A percentile compares a stretch with the other conserved stretches of the same genome.
These are phyloP conservation scores for Piedraia hortae DNA, from an alignment of 2,329 filamentous ascomycete species.

Conservation along the genomic window DNA sequence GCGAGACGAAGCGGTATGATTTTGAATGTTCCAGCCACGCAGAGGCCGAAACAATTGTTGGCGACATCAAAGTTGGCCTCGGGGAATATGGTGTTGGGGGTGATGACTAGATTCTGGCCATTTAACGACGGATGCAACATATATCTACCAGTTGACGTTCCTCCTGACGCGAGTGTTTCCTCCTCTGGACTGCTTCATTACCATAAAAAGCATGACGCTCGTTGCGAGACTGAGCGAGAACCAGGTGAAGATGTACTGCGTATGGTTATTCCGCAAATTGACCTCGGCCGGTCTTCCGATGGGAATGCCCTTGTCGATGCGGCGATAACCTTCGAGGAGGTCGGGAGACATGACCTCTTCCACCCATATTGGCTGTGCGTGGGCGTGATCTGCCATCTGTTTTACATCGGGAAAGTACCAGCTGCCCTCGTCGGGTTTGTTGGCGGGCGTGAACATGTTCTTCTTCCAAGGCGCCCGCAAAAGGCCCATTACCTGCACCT, in stretches of 20 bases:
- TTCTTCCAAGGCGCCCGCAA: conserved; percentile 81
- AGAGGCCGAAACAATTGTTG: conserved; percentile 54
- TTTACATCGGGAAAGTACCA: conserved; percentile 89
- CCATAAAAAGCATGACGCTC: conserved; percentile 87
- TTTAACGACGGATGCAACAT: no score
- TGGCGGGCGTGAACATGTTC: conserved; percentile 90
- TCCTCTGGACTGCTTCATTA: no score
- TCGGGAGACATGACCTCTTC: conserved; percentile 85
- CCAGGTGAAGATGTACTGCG: conserved; percentile 98
- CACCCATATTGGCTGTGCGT: conserved; percentile 75
- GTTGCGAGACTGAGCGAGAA: conserved; percentile 59
- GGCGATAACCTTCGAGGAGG: conserved; percentile 45
- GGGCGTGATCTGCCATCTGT: conserved; percentile 64
- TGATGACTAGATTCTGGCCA: no score
- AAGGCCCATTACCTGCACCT: conserved; percentile 59
- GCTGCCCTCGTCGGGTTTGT: conserved; percentile 52
- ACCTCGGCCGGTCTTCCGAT: conserved; percentile 74
- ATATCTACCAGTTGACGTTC: no score
- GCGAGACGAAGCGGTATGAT: conserved; percentile 57
- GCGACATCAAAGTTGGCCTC: conserved; percentile 43
- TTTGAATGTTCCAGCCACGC: conserved; percentile 49
- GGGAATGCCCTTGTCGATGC: conserved; percentile 56
- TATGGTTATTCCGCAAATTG: conserved; percentile 83
- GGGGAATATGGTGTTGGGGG: conserved; percentile 5
- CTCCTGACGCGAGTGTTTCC: no score